These are phyloP conservation scores for Lachancea fermentati DNA, from an alignment of 805 yeast genomes.

Conservation along the genomic window DNA sequence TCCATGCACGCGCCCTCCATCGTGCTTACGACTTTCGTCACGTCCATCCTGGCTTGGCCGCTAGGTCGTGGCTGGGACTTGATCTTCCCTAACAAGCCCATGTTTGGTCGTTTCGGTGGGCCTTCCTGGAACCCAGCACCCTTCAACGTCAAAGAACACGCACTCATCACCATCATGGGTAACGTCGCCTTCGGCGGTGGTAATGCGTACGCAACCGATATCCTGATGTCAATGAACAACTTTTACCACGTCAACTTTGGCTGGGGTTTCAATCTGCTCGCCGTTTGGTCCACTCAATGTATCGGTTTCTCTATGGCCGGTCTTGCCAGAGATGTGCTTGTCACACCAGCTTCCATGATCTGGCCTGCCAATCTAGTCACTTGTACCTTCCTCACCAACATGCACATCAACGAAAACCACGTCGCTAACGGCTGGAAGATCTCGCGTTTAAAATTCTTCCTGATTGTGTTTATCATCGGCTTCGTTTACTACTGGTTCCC, in stretches of 20 bases:
- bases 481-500: constrained; percentile 57
- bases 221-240: constrained; percentile 45
- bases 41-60: constrained; percentile 58
- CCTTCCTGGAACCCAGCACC: constrained; percentile 51
- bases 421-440: constrained; percentile 30
- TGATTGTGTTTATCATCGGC: constrained; percentile 35
- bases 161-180: constrained; percentile 49
- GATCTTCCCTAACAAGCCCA: constrained; percentile 30
- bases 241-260: constrained; percentile 43
- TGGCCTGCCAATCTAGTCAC: constrained; percentile 70
- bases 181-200: constrained; percentile 34
- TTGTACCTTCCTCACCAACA: constrained; percentile 19
- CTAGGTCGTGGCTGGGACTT: constrained; percentile 47
- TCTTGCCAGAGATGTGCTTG: constrained; percentile 49
- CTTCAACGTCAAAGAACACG: constrained; percentile 59
- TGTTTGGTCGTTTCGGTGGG: constrained; percentile 25
- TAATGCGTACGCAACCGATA: constrained; percentile 55
- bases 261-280: constrained; percentile 50
- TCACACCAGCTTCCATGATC: constrained; percentile 58
- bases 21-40: constrained; percentile 44
- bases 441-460: constrained; percentile 46
- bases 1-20: constrained; percentile 52
- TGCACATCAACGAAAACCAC: constrained; percentile 18
- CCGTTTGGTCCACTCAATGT: constrained; percentile 52
- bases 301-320: constrained; percentile 70